Base-by-base conservation (phyloP, 768 basidiomycete species). In the Serendipita sp. region DNA sequence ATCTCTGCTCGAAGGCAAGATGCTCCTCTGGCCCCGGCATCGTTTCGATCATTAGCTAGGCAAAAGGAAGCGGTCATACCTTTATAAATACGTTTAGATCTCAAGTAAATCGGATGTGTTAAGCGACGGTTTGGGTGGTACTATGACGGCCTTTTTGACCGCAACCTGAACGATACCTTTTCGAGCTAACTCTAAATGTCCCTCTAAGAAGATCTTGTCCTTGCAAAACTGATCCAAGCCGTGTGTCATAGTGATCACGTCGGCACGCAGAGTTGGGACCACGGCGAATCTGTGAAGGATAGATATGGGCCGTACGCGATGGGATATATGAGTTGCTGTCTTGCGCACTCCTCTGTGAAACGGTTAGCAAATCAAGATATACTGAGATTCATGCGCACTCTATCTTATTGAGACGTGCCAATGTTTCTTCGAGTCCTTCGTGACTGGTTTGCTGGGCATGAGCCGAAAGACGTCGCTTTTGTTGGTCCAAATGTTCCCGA, bases 121-220 rank as follows among this genome's bases (percentile, higher is more conserved):
- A 2, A 65, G 44, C 30, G 35, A 34, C 1, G 65, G 65, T 38
- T 65, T 65, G 7, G 65, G 52, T 28, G 23, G 7, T 8, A 30
- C 18, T 34, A 16, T 41, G 36, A 35, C 16, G 16, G 23, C 35
- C n/a, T 35, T 23, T 10, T 60, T 35, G 23, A n/a, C 10, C n/a
- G 28, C 28, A 11, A n/a, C 23, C 56, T 35, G 35, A 3, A 74
- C 71, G 41, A 79, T 76, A 1, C 76, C 72, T 44, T 74, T 74
- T 58, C 73, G 68, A 10, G 72, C 78, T 3, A 71, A 44, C 3
- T 67, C 60, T 10, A 79, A 66, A 23, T 76, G 70, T 0, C 51
- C 36, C n/a, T 66, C 44, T 64, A 66, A 65, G 45, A 54, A 23
- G 10, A 54, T 34, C 36, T 73, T 54, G 11, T 71, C 74, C 23